Conservation (phyloP, 2,329 filamentous ascomycete genomes). For the Thielaviopsis ethacetica region DNA sequence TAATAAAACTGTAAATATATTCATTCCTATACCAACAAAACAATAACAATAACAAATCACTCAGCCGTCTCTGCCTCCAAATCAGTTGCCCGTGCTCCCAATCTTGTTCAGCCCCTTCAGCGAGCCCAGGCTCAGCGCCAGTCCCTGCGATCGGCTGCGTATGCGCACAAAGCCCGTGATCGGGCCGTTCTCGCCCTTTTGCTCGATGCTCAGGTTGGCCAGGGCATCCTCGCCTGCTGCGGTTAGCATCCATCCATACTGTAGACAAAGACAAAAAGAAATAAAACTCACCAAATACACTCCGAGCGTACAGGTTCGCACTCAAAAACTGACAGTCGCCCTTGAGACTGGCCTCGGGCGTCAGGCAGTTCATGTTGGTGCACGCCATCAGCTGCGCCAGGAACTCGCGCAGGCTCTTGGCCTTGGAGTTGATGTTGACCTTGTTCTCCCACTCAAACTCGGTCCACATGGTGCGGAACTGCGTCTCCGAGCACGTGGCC, state of each 20-base stretch:
- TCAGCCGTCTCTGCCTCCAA: too few relatives aligned
- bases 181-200: conserved; percentile 85
- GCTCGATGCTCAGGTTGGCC: conserved; percentile 94
- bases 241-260: neutral
- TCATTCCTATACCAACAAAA: conserved; percentile 7
- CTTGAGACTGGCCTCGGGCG: conserved; percentile 88
- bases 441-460: conserved; percentile 99
- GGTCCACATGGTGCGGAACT: conserved; percentile 99
- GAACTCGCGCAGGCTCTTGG: conserved; percentile 81
- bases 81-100: conserved; percentile 24
- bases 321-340: conserved; percentile 97
- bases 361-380: conserved; percentile 97
- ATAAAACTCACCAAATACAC: conserved; percentile 77
- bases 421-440: conserved; percentile 98
- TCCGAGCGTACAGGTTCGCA: conserved; percentile 89
- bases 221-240: conserved; percentile 81
- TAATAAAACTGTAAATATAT: too few relatives aligned
- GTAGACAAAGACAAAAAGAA: neutral
- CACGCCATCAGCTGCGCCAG: conserved; percentile 87
- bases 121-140: conserved; percentile 84
- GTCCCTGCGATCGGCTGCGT: conserved; percentile 86
- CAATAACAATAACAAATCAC: conserved; percentile 6
- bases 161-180: conserved; percentile 97
- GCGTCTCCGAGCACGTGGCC: conserved; percentile 87
- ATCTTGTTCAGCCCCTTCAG: conserved; percentile 89